phyloP scores from a whole-genome alignment of 2,329 filamentous ascomycete species.

The Penicillium sp. region DNA sequence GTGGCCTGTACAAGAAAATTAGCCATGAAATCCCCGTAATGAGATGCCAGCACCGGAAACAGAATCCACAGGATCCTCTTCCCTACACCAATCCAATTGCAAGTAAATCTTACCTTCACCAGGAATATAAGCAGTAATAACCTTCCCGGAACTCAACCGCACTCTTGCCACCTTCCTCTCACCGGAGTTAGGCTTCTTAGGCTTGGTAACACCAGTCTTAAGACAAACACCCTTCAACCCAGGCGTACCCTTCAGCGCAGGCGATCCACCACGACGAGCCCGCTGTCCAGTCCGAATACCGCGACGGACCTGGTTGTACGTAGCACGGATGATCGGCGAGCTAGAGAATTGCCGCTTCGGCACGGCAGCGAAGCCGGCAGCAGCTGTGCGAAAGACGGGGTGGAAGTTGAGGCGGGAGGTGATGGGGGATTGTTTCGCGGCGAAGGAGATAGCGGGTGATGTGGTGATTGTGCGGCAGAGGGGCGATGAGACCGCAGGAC shows the following conservation, averaged over 20 bases:
- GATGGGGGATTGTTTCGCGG: conserved; percentile 21
- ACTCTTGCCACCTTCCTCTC: conserved; percentile 95
- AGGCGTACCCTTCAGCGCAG: conserved; percentile 72
- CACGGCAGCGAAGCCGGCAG: conserved; percentile 18
- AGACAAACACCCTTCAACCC: conserved; percentile 94
- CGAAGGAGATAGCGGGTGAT: conserved; percentile 13
- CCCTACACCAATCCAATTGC: conserved; percentile 18
- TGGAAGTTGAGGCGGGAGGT: conserved; percentile 25
- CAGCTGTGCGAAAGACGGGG: conserved; percentile 32
- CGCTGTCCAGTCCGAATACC: conserved; percentile 77
- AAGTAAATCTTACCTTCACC: conserved; percentile 66
- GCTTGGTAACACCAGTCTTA: conserved; percentile 87
- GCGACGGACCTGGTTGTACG: conserved; percentile 70
- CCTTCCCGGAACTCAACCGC: conserved; percentile 77
- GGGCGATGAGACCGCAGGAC: conserved; percentile 21
- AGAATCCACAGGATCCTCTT: not conserved
- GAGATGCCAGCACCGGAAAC: not conserved
- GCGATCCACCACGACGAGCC: conserved; percentile 82
- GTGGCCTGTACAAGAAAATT: conserved; percentile 58
- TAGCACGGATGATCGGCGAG: conserved; percentile 58
- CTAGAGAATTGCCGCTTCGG: conserved; percentile 54
- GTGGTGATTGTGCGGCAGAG: conserved; percentile 27
- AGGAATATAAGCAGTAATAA: conserved; percentile 91
- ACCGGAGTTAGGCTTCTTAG: conserved; percentile 98
- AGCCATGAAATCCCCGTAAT: not conserved